Percentiles rank a stretch among this genome's conserved stretches.
phyloP scores from a whole-genome alignment of 2,329 filamentous ascomycete genomes.

The Aspergillus texensis region DNA sequence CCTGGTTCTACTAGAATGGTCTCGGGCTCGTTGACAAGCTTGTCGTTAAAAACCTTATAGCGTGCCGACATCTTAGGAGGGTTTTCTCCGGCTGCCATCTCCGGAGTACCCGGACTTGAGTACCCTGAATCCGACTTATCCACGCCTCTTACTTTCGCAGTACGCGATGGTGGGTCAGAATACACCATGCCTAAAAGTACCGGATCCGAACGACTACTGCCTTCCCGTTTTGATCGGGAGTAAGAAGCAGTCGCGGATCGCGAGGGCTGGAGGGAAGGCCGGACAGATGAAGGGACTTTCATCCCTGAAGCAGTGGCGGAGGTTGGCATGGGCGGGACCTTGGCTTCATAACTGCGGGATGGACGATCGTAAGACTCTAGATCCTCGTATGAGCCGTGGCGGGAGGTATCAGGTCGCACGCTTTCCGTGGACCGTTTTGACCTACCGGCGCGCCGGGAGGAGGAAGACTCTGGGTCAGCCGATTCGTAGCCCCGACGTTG shows the following conservation, averaged over 20 bases:
- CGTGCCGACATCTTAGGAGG: slow-evolving; percentile 38
- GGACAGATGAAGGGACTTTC: slow-evolving; percentile 31
- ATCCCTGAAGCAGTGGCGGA: slow-evolving; percentile 36
- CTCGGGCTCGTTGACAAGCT: slow-evolving; percentile 30
- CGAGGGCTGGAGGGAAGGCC: slow-evolving; percentile 33
- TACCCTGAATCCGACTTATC: slow-evolving; percentile 49
- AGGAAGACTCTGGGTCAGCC: slow-evolving; percentile 34
- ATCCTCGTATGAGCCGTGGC: slow-evolving; percentile 35
- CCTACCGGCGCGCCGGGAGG: slow-evolving; percentile 32
- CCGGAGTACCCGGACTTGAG: slow-evolving; percentile 48
- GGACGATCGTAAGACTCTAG: slow-evolving; percentile 24
- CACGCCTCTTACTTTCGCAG: slow-evolving; percentile 39
- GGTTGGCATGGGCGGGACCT: slow-evolving; percentile 40
- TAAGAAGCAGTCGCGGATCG: slow-evolving; percentile 37
- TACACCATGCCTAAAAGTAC: slow-evolving; percentile 32
- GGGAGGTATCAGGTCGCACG: slow-evolving; percentile 32
- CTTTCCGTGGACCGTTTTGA: slow-evolving; percentile 32
- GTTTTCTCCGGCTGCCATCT: slow-evolving; percentile 36
- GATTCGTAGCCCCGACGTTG: slow-evolving; percentile 33
- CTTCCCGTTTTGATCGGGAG: slow-evolving; percentile 33
- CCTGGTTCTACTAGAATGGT: slow-evolving; percentile 31
- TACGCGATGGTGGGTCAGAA: slow-evolving; percentile 31
- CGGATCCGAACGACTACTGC: slow-evolving; percentile 29
- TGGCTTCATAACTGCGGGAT: slow-evolving; percentile 25
- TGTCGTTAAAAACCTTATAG: slow-evolving; percentile 35